Conservation (phyloP, 352 stramenopile genomes). For the Phytopythium litorale region DNA sequence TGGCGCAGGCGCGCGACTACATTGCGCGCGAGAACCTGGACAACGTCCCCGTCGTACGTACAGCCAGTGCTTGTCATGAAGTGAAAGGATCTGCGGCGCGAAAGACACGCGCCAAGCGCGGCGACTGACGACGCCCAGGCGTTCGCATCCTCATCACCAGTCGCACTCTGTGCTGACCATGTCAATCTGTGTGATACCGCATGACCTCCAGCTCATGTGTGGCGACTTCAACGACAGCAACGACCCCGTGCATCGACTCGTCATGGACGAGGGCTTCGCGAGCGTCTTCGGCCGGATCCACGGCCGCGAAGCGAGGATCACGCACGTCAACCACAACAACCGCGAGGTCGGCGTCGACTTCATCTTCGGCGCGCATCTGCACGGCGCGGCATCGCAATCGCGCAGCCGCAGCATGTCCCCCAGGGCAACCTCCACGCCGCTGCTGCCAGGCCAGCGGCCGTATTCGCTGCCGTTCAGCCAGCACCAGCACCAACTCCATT, state of each 20-base stretch:
- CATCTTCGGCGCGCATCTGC: conserved; percentile 67
- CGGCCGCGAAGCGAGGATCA: conserved; percentile 77
- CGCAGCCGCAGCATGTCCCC: conserved; percentile 5
- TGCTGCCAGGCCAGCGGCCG: neutral
- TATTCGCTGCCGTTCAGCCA: conserved; percentile 4
- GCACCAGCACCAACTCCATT: conserved; percentile 3
- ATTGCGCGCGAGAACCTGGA: conserved; percentile 53
- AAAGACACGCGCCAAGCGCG: conserved; percentile 1
- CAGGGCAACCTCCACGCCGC: neutral
- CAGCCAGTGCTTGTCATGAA: neutral
- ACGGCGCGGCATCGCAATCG: conserved; percentile 9
- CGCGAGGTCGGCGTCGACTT: conserved; percentile 84
- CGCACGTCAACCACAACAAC: conserved; percentile 89
- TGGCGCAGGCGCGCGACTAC: conserved; percentile 68
- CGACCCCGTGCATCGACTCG: conserved; percentile 72
- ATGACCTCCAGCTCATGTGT: conserved; percentile 47
- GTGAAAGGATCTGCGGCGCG: neutral
- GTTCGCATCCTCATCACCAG: neutral
- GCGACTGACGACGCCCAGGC: neutral
- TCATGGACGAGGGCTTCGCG: conserved; percentile 65
- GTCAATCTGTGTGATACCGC: neutral
- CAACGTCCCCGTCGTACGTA: conserved; percentile 57
- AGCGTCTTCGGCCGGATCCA: conserved; percentile 75
- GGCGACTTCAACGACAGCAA: conserved; percentile 88
- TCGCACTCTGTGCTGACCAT: neutral